A percentile compares a stretch with the other conserved stretches of the same genome.
These are phyloP conservation scores for Guadua angustifolia DNA, from an alignment of 176 grass and related monocot species.

Conservation along the genomic window DNA sequence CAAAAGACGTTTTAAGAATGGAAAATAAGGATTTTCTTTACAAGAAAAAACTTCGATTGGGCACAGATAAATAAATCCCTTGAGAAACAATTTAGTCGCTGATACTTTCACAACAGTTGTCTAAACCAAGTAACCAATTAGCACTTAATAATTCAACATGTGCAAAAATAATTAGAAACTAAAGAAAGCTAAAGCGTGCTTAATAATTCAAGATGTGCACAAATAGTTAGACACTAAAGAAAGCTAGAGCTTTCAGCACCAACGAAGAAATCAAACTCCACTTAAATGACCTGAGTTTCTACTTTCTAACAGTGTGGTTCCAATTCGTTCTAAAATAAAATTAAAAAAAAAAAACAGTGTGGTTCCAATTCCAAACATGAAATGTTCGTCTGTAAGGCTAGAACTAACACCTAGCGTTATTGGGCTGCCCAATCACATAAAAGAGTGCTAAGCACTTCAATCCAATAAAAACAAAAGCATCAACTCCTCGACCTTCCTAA, in stretches of 20 bases:
- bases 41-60: not conserved
- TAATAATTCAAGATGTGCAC: not conserved
- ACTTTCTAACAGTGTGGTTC: not conserved
- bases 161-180: not conserved
- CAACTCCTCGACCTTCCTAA: not conserved
- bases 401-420: too few relatives aligned
- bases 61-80: not conserved
- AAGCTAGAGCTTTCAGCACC: not conserved
- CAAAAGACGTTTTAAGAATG: not conserved
- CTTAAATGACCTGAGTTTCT: not conserved
- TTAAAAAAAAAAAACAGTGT: too few relatives aligned
- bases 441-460: not conserved
- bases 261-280: not conserved
- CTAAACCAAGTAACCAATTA: not conserved
- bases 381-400: not conserved
- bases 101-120: not conserved
- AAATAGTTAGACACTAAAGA: not conserved
- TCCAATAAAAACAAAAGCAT: not conserved
- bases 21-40: not conserved
- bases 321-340: not conserved
- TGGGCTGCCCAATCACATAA: not conserved
- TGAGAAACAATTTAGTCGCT: not conserved
- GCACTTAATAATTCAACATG: not conserved
- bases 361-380: not conserved
- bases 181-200: not conserved